Percentiles rank a stretch among this genome's conserved stretches.
Conservation (phyloP, 108 stramenopile genomes). For the Discostella pseudostelligera region DNA sequence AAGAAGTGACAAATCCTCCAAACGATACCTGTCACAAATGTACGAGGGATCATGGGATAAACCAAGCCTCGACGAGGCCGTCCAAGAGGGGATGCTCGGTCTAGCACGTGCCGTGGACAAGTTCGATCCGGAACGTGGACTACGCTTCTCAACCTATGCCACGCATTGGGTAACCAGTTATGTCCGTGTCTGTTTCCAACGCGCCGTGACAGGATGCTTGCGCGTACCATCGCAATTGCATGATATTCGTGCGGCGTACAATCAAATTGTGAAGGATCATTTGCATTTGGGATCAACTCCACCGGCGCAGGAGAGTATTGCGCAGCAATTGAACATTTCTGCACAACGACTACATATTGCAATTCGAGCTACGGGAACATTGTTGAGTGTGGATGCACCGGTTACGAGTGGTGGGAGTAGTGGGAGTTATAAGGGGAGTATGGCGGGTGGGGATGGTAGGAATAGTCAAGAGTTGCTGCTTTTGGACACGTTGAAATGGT, state of each 20-base stretch:
- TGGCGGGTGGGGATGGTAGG: constrained; percentile 44
- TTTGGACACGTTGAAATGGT: constrained; percentile 44
- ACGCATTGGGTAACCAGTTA: constrained; percentile 82
- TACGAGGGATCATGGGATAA: constrained; percentile 56
- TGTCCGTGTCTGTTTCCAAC: constrained; percentile 62
- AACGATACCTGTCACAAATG: constrained; percentile 22
- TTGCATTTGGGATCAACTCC: constrained; percentile 22
- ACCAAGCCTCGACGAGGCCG: constrained; percentile 76
- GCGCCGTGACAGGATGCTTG: constrained; percentile 59
- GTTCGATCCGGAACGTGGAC: constrained; percentile 65
- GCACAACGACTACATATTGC: constrained; percentile 51
- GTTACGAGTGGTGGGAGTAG: constrained; percentile 19
- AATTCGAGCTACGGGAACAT: constrained; percentile 55
- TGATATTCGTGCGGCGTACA: constrained; percentile 60
- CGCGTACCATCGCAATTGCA: constrained; percentile 60
- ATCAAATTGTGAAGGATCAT: constrained; percentile 52
- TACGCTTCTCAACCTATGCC: constrained; percentile 82
- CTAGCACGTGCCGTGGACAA: constrained; percentile 77
- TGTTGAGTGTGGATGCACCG: constrained; percentile 62
- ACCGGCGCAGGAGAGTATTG: constrained; percentile 49
- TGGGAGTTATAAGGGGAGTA: constrained; percentile 58
- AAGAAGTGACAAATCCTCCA: neutral
- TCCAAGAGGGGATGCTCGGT: constrained; percentile 85
- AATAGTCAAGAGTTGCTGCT: constrained; percentile 41
- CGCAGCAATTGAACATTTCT: constrained; percentile 53